Conservation (phyloP, 1,284 basidiomycete genomes). For the Trichosporon asahii region DNA sequence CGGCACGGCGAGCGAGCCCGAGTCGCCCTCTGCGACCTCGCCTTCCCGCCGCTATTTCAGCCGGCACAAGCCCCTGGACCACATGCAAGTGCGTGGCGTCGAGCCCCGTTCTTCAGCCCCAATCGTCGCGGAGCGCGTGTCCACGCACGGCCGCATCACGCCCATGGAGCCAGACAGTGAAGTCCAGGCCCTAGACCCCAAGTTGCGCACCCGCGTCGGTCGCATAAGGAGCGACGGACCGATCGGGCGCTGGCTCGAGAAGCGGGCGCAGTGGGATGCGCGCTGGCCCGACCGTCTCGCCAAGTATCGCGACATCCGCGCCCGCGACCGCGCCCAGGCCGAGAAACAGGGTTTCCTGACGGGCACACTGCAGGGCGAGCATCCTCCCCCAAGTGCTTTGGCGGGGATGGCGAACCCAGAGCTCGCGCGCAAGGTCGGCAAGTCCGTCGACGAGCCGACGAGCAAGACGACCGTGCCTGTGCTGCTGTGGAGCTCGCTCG, state of each 20-base stretch:
- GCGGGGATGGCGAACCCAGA: slow-evolving; percentile 40
- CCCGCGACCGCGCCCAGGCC: slow-evolving; percentile 34
- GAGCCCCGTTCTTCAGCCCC: slow-evolving; percentile 39
- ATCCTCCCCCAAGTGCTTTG: slow-evolving; percentile 42
- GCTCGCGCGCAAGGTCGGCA: slow-evolving; percentile 40
- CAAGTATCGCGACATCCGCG: slow-evolving; percentile 38
- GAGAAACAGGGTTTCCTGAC: slow-evolving; percentile 47
- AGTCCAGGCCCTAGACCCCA: slow-evolving; percentile 40
- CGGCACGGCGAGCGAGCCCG: background rate
- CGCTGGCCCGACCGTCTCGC: slow-evolving; percentile 38
- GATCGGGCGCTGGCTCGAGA: slow-evolving; percentile 45
- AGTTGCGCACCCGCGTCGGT: slow-evolving; percentile 36
- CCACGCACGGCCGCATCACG: slow-evolving; percentile 70
- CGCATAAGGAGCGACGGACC: slow-evolving; percentile 43
- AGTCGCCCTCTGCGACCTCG: background rate
- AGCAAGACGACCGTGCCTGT: slow-evolving; percentile 37
- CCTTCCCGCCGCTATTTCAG: background rate
- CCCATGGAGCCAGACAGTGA: slow-evolving; percentile 69
- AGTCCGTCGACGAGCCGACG: slow-evolving; percentile 44
- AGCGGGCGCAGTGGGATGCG: slow-evolving; percentile 42
- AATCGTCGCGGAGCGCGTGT: slow-evolving; percentile 84
- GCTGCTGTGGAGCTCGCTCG: slow-evolving; percentile 44
- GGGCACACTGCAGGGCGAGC: slow-evolving; percentile 36
- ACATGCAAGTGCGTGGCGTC: slow-evolving; percentile 39
- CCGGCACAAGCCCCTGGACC: background rate